phyloP scores from a whole-genome alignment of 257 asterid species.

The Ehretia macrophylla region DNA sequence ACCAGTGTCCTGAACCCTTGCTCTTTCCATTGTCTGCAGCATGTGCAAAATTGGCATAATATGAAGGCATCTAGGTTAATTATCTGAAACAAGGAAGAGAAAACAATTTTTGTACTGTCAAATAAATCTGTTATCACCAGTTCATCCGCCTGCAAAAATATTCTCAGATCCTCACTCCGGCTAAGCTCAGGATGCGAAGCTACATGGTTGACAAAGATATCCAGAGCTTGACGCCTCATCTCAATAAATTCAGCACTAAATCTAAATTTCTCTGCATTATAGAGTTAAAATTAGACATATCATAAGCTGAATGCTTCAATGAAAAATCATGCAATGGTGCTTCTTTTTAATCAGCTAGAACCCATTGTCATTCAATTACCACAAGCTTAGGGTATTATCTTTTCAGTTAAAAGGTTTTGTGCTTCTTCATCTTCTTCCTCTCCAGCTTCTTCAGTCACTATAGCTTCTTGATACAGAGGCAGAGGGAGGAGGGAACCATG shows the following conservation, averaged over 20 bases:
- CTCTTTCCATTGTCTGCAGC: conserved; percentile 87
- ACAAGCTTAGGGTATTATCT: no score
- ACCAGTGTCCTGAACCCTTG: conserved; percentile 74
- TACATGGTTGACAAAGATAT: conserved; percentile 78
- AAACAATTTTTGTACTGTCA: background rate
- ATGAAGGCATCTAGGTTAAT: background rate
- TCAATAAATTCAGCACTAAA: conserved; percentile 92
- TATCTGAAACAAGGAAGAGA: background rate
- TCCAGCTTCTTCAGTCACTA: no score
- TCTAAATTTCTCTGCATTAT: conserved; percentile 71
- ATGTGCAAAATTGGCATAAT: conserved; percentile 8
- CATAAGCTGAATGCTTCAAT: conserved; percentile 8
- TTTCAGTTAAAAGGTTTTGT: no score
- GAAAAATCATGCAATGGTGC: no score
- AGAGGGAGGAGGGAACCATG: no score
- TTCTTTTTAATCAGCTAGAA: no score
- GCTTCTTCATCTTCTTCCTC: no score
- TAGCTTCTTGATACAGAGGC: no score
- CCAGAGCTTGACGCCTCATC: conserved; percentile 94
- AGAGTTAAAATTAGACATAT: background rate
- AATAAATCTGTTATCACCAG: conserved; percentile 41
- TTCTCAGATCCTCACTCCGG: conserved; percentile 84
- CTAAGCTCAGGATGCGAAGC: conserved; percentile 86
- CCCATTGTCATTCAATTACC: no score
- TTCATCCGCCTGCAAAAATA: conserved; percentile 89